These are phyloP conservation scores for Fonsecaea multimorphosa DNA, from an alignment of 2,329 filamentous ascomycete species.

Conservation along the genomic window DNA sequence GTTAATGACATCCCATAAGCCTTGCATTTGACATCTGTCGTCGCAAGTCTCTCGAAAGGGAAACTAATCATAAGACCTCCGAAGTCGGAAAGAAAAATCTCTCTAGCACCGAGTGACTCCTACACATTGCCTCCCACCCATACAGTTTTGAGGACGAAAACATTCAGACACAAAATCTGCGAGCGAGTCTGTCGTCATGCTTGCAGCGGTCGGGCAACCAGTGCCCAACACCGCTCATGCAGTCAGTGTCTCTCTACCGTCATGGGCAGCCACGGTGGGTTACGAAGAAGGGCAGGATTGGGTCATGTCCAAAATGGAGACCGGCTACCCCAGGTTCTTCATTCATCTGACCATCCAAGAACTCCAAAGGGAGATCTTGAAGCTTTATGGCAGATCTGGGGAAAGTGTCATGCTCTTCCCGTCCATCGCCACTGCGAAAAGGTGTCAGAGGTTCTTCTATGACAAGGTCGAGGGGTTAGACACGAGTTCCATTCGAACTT, in stretches of 20 bases:
- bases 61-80: slow-evolving; percentile 18
- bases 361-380: slow-evolving; percentile 72
- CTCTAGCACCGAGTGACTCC: not conserved
- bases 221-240: slow-evolving; percentile 85
- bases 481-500: slow-evolving; percentile 57
- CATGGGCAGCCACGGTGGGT: slow-evolving; percentile 86
- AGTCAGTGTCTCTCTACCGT: slow-evolving; percentile 92
- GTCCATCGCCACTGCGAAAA: slow-evolving; percentile 68
- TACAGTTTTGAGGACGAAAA: not conserved
- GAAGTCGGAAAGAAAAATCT: slow-evolving; percentile 12
- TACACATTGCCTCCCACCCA: not conserved
- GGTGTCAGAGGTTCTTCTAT: slow-evolving; percentile 76
- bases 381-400: slow-evolving; percentile 63
- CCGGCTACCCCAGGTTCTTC: slow-evolving; percentile 94
- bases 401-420: slow-evolving; percentile 80
- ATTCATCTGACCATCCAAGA: slow-evolving; percentile 81
- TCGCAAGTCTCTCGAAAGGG: slow-evolving; percentile 8
- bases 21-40: not conserved
- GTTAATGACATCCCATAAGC: not conserved
- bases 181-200: slow-evolving; percentile 27
- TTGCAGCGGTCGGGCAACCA: slow-evolving; percentile 64
- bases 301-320: slow-evolving; percentile 84
- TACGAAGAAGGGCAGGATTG: slow-evolving; percentile 92
- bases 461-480: slow-evolving; percentile 62
- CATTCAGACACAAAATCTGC: not conserved